Evolutionary conservation across 441 rosid genomes (phyloP).

Genomic region (Capsella rubella): DNA sequence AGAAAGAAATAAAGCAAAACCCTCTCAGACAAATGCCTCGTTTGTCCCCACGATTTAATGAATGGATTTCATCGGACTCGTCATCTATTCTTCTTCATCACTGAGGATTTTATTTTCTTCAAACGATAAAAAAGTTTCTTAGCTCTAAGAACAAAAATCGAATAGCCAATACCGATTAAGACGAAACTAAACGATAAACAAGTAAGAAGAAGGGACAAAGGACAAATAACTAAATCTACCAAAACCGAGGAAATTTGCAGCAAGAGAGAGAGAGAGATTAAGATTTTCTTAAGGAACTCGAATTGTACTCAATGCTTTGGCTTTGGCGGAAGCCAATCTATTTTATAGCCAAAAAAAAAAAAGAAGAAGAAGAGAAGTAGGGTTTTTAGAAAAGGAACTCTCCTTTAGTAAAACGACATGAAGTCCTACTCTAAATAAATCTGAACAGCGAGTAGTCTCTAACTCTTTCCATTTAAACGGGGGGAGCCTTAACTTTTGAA

Average conservation of each 20-base stretch:
- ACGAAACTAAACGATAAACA: background rate
- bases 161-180: background rate
- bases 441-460: constrained; percentile 20
- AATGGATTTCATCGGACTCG: constrained; percentile 90
- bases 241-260: background rate
- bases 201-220: background rate
- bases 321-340: background rate
- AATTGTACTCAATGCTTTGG: background rate
- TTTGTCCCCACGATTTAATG: constrained; percentile 75
- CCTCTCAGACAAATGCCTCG: constrained; percentile 99
- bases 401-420: constrained; percentile 5
- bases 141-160: background rate
- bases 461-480: background rate
- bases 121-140: no score
- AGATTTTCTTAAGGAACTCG: background rate
- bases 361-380: background rate
- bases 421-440: background rate
- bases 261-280: no score
- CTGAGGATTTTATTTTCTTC: constrained; percentile 46
- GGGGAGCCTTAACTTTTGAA: background rate
- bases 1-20: background rate
- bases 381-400: constrained; percentile 3
- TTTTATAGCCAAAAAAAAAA: constrained; percentile 19
- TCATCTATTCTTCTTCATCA: constrained; percentile 84
- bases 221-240: background rate